Conservation (phyloP, 78 protist species). For the Planoprotostelium fungivorum region DNA sequence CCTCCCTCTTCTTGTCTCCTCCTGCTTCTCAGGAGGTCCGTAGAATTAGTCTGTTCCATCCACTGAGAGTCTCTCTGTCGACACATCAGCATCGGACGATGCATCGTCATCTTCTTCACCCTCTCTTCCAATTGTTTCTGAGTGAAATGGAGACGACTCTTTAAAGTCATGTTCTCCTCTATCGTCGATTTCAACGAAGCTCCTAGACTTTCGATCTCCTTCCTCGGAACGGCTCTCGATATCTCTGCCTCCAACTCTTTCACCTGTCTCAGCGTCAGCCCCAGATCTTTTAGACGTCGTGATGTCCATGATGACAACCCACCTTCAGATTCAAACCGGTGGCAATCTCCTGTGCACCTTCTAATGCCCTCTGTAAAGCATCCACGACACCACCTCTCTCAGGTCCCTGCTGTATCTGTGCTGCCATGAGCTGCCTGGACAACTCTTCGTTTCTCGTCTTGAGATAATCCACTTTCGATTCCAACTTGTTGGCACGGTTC, state of each 20-base stretch:
- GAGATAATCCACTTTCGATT: neutral
- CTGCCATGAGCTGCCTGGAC: neutral
- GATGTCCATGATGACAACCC: no score
- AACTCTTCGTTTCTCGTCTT: neutral
- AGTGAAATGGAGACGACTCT: neutral
- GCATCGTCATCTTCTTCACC: no score
- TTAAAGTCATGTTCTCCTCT: neutral
- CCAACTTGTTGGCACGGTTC: neutral
- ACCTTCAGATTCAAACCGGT: no score
- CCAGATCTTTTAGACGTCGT: no score
- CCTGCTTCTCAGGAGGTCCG: neutral
- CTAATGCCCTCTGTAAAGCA: neutral
- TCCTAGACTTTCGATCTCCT: neutral
- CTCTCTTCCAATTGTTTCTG: neutral
- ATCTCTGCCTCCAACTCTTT: neutral
- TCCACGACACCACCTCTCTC: neutral
- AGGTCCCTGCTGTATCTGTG: neutral
- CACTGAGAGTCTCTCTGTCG: no score
- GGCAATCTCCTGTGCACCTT: neutral
- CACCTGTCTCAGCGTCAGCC: neutral
- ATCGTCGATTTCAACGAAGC: neutral
- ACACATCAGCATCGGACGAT: no score
- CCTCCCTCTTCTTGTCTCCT: neutral
- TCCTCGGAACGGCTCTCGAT: neutral
- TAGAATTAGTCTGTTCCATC: neutral